Conservation (phyloP, 2,329 filamentous ascomycete genomes). For the Paecilomyces dactylethromorphus region DNA sequence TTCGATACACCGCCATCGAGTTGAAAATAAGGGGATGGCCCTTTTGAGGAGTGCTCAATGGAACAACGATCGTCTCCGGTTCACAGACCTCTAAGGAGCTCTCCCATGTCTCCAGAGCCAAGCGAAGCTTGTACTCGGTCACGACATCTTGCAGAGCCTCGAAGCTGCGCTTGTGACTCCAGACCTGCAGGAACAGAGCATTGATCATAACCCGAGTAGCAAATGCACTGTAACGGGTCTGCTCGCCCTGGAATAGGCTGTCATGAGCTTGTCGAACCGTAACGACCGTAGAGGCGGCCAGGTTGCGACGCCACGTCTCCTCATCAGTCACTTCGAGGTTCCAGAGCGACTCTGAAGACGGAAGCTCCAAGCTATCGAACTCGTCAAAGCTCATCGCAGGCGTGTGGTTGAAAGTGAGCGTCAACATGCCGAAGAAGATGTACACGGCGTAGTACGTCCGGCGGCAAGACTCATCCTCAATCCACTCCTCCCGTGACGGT, state of each 20-base stretch:
- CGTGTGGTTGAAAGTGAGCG: slow-evolving; percentile 94
- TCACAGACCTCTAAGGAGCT: slow-evolving; percentile 91
- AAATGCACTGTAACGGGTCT: slow-evolving; percentile 88
- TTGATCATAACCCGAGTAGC: slow-evolving; percentile 98
- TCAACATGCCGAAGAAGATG: slow-evolving; percentile 95
- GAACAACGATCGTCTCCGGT: slow-evolving; percentile 79
- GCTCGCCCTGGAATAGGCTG: slow-evolving; percentile 89
- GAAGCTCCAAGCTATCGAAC: slow-evolving; percentile 86
- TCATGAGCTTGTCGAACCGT: slow-evolving; percentile 94
- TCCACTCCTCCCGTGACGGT: slow-evolving; percentile 83
- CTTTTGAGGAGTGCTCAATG: slow-evolving; percentile 88
- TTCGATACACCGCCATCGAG: slow-evolving; percentile 93
- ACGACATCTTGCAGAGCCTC: slow-evolving; percentile 95
- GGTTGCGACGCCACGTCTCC: slow-evolving; percentile 72
- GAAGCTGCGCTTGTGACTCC: slow-evolving; percentile 98
- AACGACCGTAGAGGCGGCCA: slow-evolving; percentile 63
- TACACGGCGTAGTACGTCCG: slow-evolving; percentile 98
- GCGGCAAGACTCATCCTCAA: slow-evolving; percentile 92
- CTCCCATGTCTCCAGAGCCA: slow-evolving; percentile 98
- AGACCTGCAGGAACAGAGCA: slow-evolving; percentile 93
- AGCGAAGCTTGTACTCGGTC: slow-evolving; percentile 92
- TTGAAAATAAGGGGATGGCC: slow-evolving; percentile 97
- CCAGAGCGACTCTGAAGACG: slow-evolving; percentile 91
- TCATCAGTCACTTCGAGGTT: slow-evolving; percentile 76
- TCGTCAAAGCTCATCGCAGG: slow-evolving; percentile 98